These are phyloP conservation scores for Tricholoma furcatifolium DNA, from an alignment of 768 basidiomycete species.

Conservation along the genomic window DNA sequence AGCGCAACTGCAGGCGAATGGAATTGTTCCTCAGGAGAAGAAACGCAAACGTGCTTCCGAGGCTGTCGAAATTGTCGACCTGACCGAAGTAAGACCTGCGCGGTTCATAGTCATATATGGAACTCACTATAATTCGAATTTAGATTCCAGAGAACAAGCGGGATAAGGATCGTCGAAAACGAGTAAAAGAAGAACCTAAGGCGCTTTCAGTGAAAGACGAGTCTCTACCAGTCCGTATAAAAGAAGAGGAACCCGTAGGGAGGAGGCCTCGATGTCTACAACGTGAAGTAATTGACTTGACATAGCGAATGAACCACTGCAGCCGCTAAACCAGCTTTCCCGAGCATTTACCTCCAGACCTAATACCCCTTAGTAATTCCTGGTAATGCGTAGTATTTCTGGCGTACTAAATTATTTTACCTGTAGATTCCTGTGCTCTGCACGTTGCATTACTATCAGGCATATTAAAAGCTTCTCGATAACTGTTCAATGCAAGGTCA, in stretches of 20 bases:
- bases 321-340: too few relatives aligned
- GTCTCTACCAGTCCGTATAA: background rate
- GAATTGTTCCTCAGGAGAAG: conserved; percentile 8
- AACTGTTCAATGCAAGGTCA: too few relatives aligned
- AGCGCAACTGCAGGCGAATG: conserved; percentile 16
- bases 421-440: too few relatives aligned
- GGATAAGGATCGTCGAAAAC: background rate
- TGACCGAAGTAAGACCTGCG: background rate
- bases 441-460: too few relatives aligned
- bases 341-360: too few relatives aligned
- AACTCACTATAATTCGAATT: background rate
- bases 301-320: background rate
- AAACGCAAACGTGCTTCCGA: background rate
- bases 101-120: background rate
- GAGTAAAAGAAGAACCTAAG: conserved; percentile 2
- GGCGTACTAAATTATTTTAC: too few relatives aligned
- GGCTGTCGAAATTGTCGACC: background rate
- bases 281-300: conserved; percentile 3
- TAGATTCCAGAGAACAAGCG: background rate
- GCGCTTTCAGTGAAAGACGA: conserved; percentile 2
- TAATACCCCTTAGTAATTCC: too few relatives aligned
- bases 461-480: too few relatives aligned
- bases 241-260: background rate
- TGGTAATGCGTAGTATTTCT: too few relatives aligned
- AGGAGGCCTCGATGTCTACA: background rate